Conservation (phyloP, 2,329 filamentous ascomycete genomes). For the Fusarium ramigenum region DNA sequence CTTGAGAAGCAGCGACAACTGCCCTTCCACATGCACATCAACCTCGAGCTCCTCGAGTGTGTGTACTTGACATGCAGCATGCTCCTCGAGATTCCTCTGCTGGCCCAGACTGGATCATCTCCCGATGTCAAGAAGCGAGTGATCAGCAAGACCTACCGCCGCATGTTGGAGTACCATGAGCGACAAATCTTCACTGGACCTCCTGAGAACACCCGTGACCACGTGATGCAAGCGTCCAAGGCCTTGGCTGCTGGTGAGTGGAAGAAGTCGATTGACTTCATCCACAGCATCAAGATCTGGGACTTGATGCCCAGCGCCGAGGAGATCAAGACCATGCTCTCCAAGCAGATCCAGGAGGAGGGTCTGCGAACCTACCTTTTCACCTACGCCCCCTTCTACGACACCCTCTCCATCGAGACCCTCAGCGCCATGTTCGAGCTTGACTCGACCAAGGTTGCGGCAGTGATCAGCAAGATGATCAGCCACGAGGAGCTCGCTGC, state of each 20-base stretch:
- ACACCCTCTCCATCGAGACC: slow-evolving; percentile 88
- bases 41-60: slow-evolving; percentile 96
- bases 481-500: slow-evolving; percentile 97
- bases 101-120: slow-evolving; percentile 95
- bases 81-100: slow-evolving; percentile 96
- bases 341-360: slow-evolving; percentile 98
- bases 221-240: slow-evolving; percentile 99
- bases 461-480: slow-evolving; percentile 99
- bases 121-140: slow-evolving; percentile 97
- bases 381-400: slow-evolving; percentile 99
- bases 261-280: slow-evolving; percentile 94
- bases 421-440: slow-evolving; percentile 96
- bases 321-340: slow-evolving; percentile 96
- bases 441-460: slow-evolving; percentile 87
- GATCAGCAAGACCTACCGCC: slow-evolving; percentile 99
- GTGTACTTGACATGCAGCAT: slow-evolving; percentile 99
- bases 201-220: slow-evolving; percentile 97
- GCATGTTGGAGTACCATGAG: slow-evolving; percentile 99
- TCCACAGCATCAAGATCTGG: slow-evolving; percentile 99
- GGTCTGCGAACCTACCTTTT: slow-evolving; percentile 98
- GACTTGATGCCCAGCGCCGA: slow-evolving; percentile 93
- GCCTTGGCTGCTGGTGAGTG: slow-evolving; percentile 96
- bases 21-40: slow-evolving; percentile 99
- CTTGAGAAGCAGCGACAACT: slow-evolving; percentile 97
- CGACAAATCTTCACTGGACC: slow-evolving; percentile 98